A percentile compares a stretch with the other conserved stretches of the same genome.
These are phyloP conservation scores for Myriosclerotinia curreyana DNA, from an alignment of 2,329 filamentous ascomycete genomes.

Conservation along the genomic window DNA sequence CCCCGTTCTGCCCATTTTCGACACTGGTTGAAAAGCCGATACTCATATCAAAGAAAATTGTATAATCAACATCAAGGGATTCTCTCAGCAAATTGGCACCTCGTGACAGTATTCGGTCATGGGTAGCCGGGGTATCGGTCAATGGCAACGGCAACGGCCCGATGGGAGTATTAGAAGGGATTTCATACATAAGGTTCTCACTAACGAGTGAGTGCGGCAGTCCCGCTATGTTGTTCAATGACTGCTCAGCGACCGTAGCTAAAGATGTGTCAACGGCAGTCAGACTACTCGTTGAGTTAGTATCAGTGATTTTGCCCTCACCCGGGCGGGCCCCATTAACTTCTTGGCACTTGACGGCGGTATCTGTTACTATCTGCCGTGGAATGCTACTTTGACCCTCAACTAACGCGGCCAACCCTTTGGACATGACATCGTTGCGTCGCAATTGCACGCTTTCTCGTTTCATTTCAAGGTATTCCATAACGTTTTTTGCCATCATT, in stretches of 20 bases:
- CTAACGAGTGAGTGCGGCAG: not conserved
- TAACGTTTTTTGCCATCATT: conserved; percentile 52
- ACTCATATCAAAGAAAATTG: conserved; percentile 25
- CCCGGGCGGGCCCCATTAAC: not conserved
- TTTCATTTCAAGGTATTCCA: conserved; percentile 58
- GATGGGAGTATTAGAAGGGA: not conserved
- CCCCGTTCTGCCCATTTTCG: not conserved
- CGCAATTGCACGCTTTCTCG: conserved; percentile 50
- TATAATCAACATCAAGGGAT: conserved; percentile 26
- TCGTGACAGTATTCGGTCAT: conserved; percentile 20
- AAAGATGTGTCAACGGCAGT: not conserved
- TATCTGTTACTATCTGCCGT: not conserved
- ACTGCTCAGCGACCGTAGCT: conserved; percentile 12
- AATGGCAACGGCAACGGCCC: not conserved
- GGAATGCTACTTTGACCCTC: conserved; percentile 40
- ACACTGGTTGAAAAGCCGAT: conserved; percentile 15
- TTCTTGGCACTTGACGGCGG: conserved; percentile 3
- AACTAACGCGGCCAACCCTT: conserved; percentile 52
- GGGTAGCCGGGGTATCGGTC: conserved; percentile 4
- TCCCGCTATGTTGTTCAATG: conserved; percentile 11
- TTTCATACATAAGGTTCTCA: not conserved
- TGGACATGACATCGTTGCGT: conserved; percentile 50
- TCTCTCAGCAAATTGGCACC: conserved; percentile 26
- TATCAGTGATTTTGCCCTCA: not conserved
- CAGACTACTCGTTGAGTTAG: not conserved